Percentiles rank a stretch among this genome's conserved stretches.
phyloP scores from a whole-genome alignment of 1,284 basidiomycete species.

The Athelia psychrophila region DNA sequence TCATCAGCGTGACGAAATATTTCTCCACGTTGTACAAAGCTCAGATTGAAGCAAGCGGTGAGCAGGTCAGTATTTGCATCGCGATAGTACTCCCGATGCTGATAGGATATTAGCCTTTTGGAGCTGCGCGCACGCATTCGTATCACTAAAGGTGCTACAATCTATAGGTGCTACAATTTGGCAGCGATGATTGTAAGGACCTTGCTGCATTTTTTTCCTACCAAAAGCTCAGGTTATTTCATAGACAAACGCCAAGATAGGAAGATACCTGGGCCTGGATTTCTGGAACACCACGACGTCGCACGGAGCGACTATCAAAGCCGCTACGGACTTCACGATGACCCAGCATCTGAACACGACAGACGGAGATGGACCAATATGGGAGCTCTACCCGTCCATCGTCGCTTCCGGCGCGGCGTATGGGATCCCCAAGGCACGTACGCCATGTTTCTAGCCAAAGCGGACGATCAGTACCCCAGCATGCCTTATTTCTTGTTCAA shows the following conservation, averaged over 20 bases:
- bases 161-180: conserved; percentile 62
- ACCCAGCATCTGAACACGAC: conserved; percentile 33
- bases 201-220: conserved; percentile 1
- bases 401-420: conserved; percentile 51
- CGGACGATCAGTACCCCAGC: conserved; percentile 33
- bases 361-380: conserved; percentile 7
- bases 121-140: conserved; percentile 57
- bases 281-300: conserved; percentile 48
- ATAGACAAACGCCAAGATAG: conserved; percentile 55
- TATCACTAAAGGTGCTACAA: conserved; percentile 69
- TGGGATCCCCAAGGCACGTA: conserved; percentile 51
- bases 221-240: conserved; percentile 14
- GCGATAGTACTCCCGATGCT: not conserved
- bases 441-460: conserved; percentile 36
- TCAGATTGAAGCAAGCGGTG: conserved; percentile 46
- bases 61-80: conserved; percentile 34
- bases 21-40: conserved; percentile 41
- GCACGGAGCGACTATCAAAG: conserved; percentile 50
- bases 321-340: conserved; percentile 56
- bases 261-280: conserved; percentile 37
- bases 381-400: conserved; percentile 47
- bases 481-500: conserved; percentile 54
- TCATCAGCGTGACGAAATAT: conserved; percentile 36
- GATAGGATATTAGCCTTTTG: conserved; percentile 36
- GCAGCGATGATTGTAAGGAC: conserved; percentile 62